Percentiles rank a stretch among this genome's conserved stretches.
Evolutionary conservation across 805 yeast genomes (phyloP).

Genomic region (Yarrowia sp.): DNA sequence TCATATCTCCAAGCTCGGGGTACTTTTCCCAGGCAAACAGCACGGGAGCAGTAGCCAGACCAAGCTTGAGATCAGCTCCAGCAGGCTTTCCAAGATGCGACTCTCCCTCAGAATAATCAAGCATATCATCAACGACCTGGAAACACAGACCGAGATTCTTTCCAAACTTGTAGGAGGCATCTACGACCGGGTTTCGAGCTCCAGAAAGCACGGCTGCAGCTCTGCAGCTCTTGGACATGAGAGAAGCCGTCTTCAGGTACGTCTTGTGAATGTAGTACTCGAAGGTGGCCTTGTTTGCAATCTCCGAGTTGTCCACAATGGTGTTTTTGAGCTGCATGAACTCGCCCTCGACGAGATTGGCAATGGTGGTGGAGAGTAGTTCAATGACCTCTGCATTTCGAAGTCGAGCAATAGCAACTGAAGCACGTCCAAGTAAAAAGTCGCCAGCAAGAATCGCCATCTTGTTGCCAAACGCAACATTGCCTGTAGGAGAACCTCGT

Average conservation of each 20-base stretch:
- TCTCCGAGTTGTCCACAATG: slow-evolving; percentile 53
- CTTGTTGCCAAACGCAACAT: slow-evolving; percentile 90
- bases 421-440: slow-evolving; percentile 90
- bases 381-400: slow-evolving; percentile 98
- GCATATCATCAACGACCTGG: slow-evolving; percentile 93
- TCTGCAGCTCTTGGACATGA: slow-evolving; percentile 90
- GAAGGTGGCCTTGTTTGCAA: slow-evolving; percentile 65
- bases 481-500: slow-evolving; percentile 88
- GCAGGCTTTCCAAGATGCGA: slow-evolving; percentile 89
- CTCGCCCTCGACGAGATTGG: slow-evolving; percentile 96
- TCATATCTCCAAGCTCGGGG: slow-evolving; percentile 80
- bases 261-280: slow-evolving; percentile 95
- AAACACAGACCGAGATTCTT: slow-evolving; percentile 91
- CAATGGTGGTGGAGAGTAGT: slow-evolving; percentile 90
- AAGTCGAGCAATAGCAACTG: slow-evolving; percentile 88
- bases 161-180: slow-evolving; percentile 86
- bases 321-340: slow-evolving; percentile 98
- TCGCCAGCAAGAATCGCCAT: slow-evolving; percentile 98
- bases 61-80: slow-evolving; percentile 90
- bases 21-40: slow-evolving; percentile 88
- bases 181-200: slow-evolving; percentile 69
- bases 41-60: slow-evolving; percentile 96
- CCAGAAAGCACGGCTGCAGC: slow-evolving; percentile 93
- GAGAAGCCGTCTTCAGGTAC: slow-evolving; percentile 88
- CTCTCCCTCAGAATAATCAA: slow-evolving; percentile 89